phyloP scores from a whole-genome alignment of 108 stramenopile genomes.

The Discostella pseudostelligera region DNA sequence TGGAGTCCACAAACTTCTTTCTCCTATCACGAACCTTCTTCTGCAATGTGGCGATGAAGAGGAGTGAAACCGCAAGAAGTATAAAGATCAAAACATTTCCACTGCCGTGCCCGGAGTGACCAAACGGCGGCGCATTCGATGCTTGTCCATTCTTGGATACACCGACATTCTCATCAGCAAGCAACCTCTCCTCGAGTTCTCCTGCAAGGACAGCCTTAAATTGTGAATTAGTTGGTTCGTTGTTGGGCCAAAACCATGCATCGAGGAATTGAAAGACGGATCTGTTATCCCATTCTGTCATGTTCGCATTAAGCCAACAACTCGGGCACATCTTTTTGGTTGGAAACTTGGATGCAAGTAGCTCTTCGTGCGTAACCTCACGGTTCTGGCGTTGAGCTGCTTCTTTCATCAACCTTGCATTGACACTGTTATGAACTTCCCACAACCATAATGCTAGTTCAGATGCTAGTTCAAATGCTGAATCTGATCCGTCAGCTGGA shows the following conservation, averaged over 20 bases:
- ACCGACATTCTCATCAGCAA: not conserved
- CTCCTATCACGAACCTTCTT: constrained; percentile 7
- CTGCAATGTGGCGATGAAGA: not conserved
- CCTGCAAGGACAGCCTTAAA: constrained; percentile 22
- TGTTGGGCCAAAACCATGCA: constrained; percentile 35
- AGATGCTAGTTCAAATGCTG: constrained; percentile 50
- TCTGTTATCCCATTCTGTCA: constrained; percentile 22
- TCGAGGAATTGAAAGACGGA: constrained; percentile 32
- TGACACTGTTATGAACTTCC: constrained; percentile 78
- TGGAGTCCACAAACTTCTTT: constrained; percentile 15
- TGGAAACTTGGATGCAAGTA: constrained; percentile 34
- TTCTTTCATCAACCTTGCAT: constrained; percentile 58
- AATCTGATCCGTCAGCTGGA: constrained; percentile 19
- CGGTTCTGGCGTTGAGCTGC: constrained; percentile 32
- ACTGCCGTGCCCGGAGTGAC: not conserved
- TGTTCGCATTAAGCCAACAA: constrained; percentile 39
- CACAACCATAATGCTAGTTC: constrained; percentile 74
- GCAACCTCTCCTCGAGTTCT: constrained; percentile 4
- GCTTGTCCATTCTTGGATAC: not conserved
- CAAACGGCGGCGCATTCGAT: not conserved
- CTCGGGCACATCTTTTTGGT: constrained; percentile 31
- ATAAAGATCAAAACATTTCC: not conserved
- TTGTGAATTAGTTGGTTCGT: constrained; percentile 13
- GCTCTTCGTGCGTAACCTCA: constrained; percentile 26
- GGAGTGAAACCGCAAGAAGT: not conserved